Base-by-base conservation (phyloP, 2,329 filamentous ascomycete genomes). In the Trematosphaeria pertusa region DNA sequence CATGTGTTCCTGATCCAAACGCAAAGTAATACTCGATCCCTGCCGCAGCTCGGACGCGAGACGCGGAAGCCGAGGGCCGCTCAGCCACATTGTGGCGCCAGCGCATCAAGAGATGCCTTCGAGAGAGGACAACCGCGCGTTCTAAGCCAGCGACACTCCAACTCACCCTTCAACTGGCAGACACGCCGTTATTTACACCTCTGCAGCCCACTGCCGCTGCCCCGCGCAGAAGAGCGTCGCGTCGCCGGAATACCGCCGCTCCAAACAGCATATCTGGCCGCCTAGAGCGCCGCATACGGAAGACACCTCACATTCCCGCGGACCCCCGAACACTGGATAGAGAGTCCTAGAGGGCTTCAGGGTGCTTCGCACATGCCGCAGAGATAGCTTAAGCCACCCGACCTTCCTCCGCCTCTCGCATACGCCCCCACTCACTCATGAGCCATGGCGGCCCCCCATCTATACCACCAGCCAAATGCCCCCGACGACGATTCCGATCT, bases 401-500 rank as follows among this genome's bases (percentile, higher is more conserved):
- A 31, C 14, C 33, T 37, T 21, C 51, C 45, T 48, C 44, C 28
- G 48, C 44, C 47, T 19, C 35, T 37, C 20, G 19, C 43, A 50
- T 37, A 37, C 36, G 43, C 46, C n/a, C n/a, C n/a, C n/a, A n/a
- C n/a, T n/a, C n/a, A n/a, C n/a, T 34, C 50, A 73, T 74, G 73
- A 70, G 69, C 69, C 69, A 79, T 79, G 78, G 70, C 75, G 48
- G 65, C 70, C 47, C 69, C 75, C 37, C 72, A 75, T 64, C 70
- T 73, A 62, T 75, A 77, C 65, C 71, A 74, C 65, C 70, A 73
- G 54, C 72, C 82, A 65, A 81, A 86, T 70, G 81, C 82, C 65
- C 85, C 85, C 73, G 84, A 87, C 73, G 53, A 59, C 67, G 88
- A 92, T 69, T 89, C 87, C 38, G 88, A 93, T 69, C 83, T 87